Base-by-base conservation (phyloP, 805 yeast genomes). In the Suhomyces sp. region DNA sequence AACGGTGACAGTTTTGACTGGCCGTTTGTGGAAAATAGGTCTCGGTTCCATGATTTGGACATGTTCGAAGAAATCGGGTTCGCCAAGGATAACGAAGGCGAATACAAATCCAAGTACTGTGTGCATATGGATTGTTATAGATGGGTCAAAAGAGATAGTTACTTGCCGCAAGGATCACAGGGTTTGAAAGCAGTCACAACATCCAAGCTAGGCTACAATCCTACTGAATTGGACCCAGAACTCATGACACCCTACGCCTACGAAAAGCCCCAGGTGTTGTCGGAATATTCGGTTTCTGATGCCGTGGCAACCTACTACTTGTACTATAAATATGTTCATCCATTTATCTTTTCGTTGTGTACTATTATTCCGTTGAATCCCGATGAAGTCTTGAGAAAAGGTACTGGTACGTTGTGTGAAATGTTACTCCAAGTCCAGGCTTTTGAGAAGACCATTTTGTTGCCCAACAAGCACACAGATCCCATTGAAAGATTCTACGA, bases 1-100 rank as follows among this genome's bases (percentile, higher is more conserved):
- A 94, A 94, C 72, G 99, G 99, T 78, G 99, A 94, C 67, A 93
- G 92, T 65, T 94, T 94, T 72, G 99, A 94, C 76, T 94, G 99
- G 98, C 99, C 99, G 1, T 94, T 91, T 67, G 93, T 94, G 2
- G 98, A 92, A 60, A 86, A 88, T 12, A 78, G 99, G 65, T 86
- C 97, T 2, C 73, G 85, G 22, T 83, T 83, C 54, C 96, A 94
- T 67, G 97, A 89, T 13, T 68, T 94, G 58, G 86, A 88, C 66
- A 87, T 94, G 94, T 88, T 83, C 65, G 87, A 87, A 44, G 97
- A 93, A 67, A 93, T 93, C 62, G 99, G 99, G 2, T 94, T 94
- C 68, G 90, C 90, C 1, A 84, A 85, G 49, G 98, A 93, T 66
- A 72, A 79, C 41, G 97, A 90, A 62, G 97, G 90, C 42, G 97